Conservation (phyloP, 1,284 basidiomycete genomes). For the Ganoderma leucocontextum region DNA sequence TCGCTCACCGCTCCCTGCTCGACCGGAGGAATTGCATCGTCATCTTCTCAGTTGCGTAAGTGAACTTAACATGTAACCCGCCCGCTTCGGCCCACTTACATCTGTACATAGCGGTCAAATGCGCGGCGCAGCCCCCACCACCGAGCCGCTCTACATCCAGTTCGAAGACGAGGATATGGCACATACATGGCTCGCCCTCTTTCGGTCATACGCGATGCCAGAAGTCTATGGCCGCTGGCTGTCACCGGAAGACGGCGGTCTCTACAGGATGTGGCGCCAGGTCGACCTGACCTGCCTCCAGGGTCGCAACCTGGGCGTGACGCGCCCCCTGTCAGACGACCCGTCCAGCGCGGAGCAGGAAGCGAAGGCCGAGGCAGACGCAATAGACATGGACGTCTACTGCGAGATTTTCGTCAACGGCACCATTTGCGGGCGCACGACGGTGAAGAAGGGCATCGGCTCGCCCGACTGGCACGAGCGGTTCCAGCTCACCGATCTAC, state of each 20-base stretch:
- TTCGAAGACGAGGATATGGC: constrained; percentile 67
- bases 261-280: constrained; percentile 87
- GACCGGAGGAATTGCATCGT: constrained; percentile 74
- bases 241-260: constrained; percentile 69
- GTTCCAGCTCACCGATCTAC: constrained; percentile 76
- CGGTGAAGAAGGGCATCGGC: constrained; percentile 69
- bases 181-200: constrained; percentile 76
- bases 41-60: constrained; percentile 69
- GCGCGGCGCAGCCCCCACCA: constrained; percentile 60
- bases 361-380: constrained; percentile 52
- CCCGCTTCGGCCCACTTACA: constrained; percentile 7
- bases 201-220: constrained; percentile 78
- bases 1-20: constrained; percentile 74
- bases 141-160: constrained; percentile 76
- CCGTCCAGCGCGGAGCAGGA: constrained; percentile 22
- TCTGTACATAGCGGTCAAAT: constrained; percentile 58
- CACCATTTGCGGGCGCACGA: constrained; percentile 72
- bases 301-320: constrained; percentile 69
- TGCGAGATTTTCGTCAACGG: constrained; percentile 76
- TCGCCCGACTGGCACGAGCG: constrained; percentile 81
- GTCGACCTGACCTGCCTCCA: constrained; percentile 74
- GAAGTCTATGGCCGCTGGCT: constrained; percentile 76
- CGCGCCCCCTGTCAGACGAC: constrained; percentile 37
- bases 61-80: constrained; percentile 14
- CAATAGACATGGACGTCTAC: constrained; percentile 69